Percentiles rank a stretch among this genome's conserved stretches.
Evolutionary conservation across 163 green algal species (phyloP).

Genomic region (Scenedesmus sp.): DNA sequence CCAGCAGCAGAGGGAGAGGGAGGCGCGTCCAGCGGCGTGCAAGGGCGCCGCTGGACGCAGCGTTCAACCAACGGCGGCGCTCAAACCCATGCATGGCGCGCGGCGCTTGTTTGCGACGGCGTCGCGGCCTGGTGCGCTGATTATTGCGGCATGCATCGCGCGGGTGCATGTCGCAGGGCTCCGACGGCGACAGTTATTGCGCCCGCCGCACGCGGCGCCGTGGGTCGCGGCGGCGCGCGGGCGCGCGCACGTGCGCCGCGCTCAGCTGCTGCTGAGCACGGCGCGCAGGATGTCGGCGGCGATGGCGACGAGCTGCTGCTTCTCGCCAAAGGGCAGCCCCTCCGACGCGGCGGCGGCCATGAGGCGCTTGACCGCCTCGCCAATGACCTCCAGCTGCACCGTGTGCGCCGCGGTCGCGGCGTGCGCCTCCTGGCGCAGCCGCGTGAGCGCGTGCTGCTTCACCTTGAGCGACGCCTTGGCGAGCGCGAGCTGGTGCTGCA

Average conservation of each 20-base stretch:
- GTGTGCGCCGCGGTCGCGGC: not conserved
- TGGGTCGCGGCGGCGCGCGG: too few relatives aligned
- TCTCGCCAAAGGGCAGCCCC: not conserved
- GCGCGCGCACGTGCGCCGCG: too few relatives aligned
- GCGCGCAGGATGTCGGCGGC: not conserved
- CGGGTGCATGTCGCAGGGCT: too few relatives aligned
- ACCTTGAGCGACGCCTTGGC: not conserved
- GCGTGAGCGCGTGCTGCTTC: conserved; percentile 6
- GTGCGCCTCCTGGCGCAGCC: not conserved
- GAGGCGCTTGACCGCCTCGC: not conserved
- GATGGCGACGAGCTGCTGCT: conserved; percentile 12
- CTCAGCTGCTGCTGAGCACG: not conserved
- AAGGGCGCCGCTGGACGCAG: too few relatives aligned
- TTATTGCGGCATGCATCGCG: too few relatives aligned
- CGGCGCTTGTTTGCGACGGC: too few relatives aligned
- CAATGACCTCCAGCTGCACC: not conserved
- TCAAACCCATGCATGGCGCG: too few relatives aligned
- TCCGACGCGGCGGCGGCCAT: not conserved
- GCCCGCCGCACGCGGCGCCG: not conserved
- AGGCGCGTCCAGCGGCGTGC: too few relatives aligned
- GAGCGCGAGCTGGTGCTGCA: conserved; percentile 24
- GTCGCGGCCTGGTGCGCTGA: too few relatives aligned
- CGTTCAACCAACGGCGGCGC: too few relatives aligned
- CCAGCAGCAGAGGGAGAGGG: too few relatives aligned
- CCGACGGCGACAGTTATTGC: not conserved